These are phyloP conservation scores for Stipa capillata DNA, from an alignment of 176 grass and related monocot genomes.

Conservation along the genomic window DNA sequence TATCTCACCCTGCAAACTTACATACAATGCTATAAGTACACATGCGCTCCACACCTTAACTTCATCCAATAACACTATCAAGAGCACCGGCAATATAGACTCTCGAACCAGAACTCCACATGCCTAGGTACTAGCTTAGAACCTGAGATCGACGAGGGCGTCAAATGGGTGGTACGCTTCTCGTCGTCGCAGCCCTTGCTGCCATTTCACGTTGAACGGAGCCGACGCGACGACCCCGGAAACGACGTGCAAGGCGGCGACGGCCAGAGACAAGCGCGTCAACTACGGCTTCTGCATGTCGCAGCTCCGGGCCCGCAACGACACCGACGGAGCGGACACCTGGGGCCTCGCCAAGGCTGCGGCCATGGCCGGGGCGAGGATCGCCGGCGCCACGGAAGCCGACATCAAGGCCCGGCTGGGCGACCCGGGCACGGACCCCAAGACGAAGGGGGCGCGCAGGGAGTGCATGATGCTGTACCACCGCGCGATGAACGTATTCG, in stretches of 20 bases:
- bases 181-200: background rate
- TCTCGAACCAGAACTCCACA: background rate
- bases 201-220: background rate
- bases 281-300: background rate
- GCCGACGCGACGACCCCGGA: background rate
- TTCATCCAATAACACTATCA: background rate
- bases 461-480: background rate
- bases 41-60: background rate
- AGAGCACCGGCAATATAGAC: background rate
- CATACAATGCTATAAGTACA: background rate
- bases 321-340: background rate
- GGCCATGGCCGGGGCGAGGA: background rate
- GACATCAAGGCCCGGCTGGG: background rate
- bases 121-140: background rate
- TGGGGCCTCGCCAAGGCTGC: background rate
- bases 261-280: background rate
- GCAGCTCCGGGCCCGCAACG: background rate
- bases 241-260: background rate
- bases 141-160: background rate
- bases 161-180: background rate
- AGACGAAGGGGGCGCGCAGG: background rate
- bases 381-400: background rate
- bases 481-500: background rate
- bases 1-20: background rate
- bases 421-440: background rate